Base-by-base conservation (phyloP, 306 rosid species). In the Alnus glutinosa region DNA sequence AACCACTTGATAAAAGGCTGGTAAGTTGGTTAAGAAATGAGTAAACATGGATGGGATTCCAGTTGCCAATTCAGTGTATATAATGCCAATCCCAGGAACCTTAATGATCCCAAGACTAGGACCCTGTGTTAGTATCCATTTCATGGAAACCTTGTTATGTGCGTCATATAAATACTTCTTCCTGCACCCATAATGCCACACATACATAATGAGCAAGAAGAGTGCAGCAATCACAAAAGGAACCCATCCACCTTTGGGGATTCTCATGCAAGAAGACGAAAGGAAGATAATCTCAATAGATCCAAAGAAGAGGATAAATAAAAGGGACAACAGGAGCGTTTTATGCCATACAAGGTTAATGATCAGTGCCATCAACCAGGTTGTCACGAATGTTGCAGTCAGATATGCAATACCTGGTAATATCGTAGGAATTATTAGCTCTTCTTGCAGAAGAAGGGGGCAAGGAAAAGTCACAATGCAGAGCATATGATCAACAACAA, bases 71-170 rank as follows among this genome's bases (percentile, higher is more conserved):
- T 90, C 99, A 8, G 96, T 93, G 85, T 96, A 96, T 87, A 96
- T 86, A 51, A 96, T 97, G 55, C 98, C 97, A 69, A 91, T 89
- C 73, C 99, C 96, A 19, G 99, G 98, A 71, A 96, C 97, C 86
- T 97, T 89, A 52, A 96, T 90, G 77, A 96, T 86, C 82, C 98
- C 98, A 85, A 93, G 97, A 87, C 90, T 85, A 37, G 99, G 97
- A 77, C 98, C 99, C 75, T 90, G 82, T 44, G 91, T 82, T 69
- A 96, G 89, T 85, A 96, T 70, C 90, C 84, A 88, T 87, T 68
- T 90, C 92, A 89, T 89, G 61, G 98, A 90, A 78, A 93, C 91
- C 93, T 96, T 93, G 92, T 85, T 91, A 78, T 91, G 98, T 85
- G 82, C 77, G 87, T 96, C 99, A 78, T 80, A 88, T 57, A 87